phyloP scores from a whole-genome alignment of 1,284 basidiomycete genomes.

The Tausonia pullulans region DNA sequence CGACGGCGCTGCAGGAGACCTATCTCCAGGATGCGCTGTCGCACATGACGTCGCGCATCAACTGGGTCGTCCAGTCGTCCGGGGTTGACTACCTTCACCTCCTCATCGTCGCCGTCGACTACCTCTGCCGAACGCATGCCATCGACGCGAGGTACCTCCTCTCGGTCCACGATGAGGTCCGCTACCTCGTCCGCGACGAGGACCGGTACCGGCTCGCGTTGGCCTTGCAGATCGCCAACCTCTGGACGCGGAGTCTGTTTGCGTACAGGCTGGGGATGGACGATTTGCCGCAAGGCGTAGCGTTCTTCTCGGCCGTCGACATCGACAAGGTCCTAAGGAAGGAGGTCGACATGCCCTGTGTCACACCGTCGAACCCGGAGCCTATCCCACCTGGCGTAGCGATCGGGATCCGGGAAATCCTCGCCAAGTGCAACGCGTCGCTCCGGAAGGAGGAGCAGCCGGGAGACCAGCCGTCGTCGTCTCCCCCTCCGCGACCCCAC shows the following conservation, averaged over 20 bases:
- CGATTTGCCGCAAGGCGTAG: conserved; percentile 84
- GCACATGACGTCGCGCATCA: conserved; percentile 93
- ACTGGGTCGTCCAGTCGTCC: conserved; percentile 98
- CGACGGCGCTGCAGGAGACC: conserved; percentile 77
- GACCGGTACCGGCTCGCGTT: conserved; percentile 80
- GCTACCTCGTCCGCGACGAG: conserved; percentile 79
- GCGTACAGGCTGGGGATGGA: conserved; percentile 90
- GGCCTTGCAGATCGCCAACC: conserved; percentile 90
- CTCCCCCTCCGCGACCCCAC: too few relatives aligned
- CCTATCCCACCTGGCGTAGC: conserved; percentile 78
- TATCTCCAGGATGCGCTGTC: conserved; percentile 72
- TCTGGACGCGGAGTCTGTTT: conserved; percentile 91
- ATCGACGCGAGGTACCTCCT: conserved; percentile 91
- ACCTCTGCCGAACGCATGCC: conserved; percentile 67
- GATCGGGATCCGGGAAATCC: conserved; percentile 56
- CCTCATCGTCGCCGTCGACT: conserved; percentile 88
- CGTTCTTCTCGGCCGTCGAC: conserved; percentile 96
- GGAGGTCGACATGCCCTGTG: conserved; percentile 90
- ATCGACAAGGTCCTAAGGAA: conserved; percentile 85
- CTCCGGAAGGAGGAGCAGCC: background rate
- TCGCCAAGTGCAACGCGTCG: conserved; percentile 48
- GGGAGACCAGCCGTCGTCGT: too few relatives aligned
- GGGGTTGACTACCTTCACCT: conserved; percentile 98
- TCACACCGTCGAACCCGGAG: conserved; percentile 80
- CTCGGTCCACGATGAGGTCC: conserved; percentile 93